Base-by-base conservation (phyloP, 192 early-diverging fungal genomes). In the Oehlia diaphana region DNA sequence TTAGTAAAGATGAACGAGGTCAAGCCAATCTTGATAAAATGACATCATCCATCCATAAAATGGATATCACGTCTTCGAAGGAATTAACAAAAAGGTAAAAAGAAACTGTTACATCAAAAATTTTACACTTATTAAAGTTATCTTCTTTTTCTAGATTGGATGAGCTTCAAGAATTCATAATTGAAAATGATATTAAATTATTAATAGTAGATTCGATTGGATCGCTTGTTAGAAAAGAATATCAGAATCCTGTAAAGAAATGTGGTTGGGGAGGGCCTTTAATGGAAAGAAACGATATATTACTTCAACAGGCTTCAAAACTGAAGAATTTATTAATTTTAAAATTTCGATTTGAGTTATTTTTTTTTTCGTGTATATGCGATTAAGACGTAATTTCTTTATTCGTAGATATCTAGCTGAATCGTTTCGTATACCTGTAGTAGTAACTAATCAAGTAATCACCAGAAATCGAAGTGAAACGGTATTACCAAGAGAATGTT, bases 111-210 rank as follows among this genome's bases (percentile, higher is more conserved):
- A 16, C 4, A 35, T 19, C 10, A 26, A 10, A 47, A 49, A 50
- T 9, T 58, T 74, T 4, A 50, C 6, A 37, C 3, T 4, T 74
- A 12, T 14, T 58, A n/a, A 21, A 50, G 10, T 61, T 50, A 9
- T 6, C 28, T 37, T 28, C 28, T 6, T 50, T 63, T 61, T 37
- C 31, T 44, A 78, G 76, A 31, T 68, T 78, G 44, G 62, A 78
- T 47, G 49, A 68, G 13, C 65, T 78, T 68, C 76, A 78, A 53
- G 76, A 78, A 61, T 78, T 78, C 28, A 78, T 78, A 49, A 78
- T 78, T 28, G 61, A 44, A 47, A 65, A 78, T 13, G 49, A 78
- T 37, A 58, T 78, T 31, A 31, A 65, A 37, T 33, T 78, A 65
- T 33, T 78, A 2, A 68, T 78, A 50, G 28, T 78, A 14, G 76